phyloP scores from a whole-genome alignment of 179 eudicot species.

The Actinidia arguta region DNA sequence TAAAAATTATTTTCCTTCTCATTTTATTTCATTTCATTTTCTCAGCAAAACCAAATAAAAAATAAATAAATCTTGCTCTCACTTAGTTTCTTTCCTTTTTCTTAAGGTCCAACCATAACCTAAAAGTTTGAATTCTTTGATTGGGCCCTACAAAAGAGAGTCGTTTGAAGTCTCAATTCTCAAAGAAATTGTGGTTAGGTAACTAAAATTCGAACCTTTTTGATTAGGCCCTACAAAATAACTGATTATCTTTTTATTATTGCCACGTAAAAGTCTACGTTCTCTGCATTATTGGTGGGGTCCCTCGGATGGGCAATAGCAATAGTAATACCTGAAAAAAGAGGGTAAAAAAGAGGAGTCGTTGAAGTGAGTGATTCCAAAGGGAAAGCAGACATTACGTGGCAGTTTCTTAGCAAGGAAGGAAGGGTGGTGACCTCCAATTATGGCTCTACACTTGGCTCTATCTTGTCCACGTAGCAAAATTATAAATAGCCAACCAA shows the following conservation, averaged over 20 bases:
- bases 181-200: neutral
- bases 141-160: neutral
- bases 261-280: slow-evolving; percentile 4
- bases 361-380: slow-evolving; percentile 1
- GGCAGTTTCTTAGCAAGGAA: slow-evolving; percentile 41
- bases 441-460: neutral
- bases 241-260: neutral
- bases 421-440: slow-evolving; percentile 18
- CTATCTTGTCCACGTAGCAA: neutral
- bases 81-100: no score
- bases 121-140: neutral
- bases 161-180: neutral
- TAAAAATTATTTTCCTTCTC: no score
- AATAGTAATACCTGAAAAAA: neutral
- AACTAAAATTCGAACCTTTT: neutral
- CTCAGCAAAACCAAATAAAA: no score
- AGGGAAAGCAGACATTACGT: slow-evolving; percentile 15
- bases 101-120: no score
- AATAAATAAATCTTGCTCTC: no score
- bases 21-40: no score
- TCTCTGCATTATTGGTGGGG: slow-evolving; percentile 3
- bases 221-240: neutral
- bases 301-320: neutral
- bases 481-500: neutral
- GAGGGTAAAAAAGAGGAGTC: neutral